A percentile compares a stretch with the other conserved stretches of the same genome.
Conservation (phyloP, 164 flowering plant species). For the Stephania yunnanensis region DNA sequence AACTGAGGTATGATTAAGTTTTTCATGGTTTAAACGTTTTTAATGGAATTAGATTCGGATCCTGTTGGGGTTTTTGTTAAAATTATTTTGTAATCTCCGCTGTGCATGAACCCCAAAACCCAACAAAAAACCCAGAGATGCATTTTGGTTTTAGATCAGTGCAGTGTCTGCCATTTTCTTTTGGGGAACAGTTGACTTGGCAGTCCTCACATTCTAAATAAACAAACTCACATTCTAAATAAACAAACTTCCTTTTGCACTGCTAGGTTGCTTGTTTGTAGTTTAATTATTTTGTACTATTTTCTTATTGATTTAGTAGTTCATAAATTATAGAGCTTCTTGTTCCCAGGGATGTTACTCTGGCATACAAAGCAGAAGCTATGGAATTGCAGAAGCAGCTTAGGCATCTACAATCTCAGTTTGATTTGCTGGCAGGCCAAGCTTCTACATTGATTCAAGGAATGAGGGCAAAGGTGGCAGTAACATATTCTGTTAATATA, state of each 20-base stretch:
- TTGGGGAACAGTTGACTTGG: not conserved
- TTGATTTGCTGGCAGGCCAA: slow-evolving; percentile 76
- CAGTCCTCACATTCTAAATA: not conserved
- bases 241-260: not conserved
- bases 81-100: too few species aligned
- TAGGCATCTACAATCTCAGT: slow-evolving; percentile 64
- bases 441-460: slow-evolving; percentile 88
- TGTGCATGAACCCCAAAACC: too few species aligned
- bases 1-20: too few species aligned
- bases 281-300: not conserved
- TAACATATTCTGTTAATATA: slow-evolving; percentile 74
- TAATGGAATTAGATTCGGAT: too few species aligned
- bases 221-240: too few species aligned
- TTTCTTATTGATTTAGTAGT: not conserved
- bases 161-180: not conserved
- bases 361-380: slow-evolving; percentile 68
- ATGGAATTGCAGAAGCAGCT: slow-evolving; percentile 77
- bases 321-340: slow-evolving; percentile 4
- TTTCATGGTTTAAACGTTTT: too few species aligned
- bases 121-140: too few species aligned
- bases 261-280: not conserved
- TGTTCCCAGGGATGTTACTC: slow-evolving; percentile 63
- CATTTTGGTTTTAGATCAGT: not conserved
- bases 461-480: slow-evolving; percentile 81
- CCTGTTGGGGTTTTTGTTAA: too few species aligned